Evolutionary conservation across 306 rosid species (phyloP).

Genomic region (Ormosia semicastrata): DNA sequence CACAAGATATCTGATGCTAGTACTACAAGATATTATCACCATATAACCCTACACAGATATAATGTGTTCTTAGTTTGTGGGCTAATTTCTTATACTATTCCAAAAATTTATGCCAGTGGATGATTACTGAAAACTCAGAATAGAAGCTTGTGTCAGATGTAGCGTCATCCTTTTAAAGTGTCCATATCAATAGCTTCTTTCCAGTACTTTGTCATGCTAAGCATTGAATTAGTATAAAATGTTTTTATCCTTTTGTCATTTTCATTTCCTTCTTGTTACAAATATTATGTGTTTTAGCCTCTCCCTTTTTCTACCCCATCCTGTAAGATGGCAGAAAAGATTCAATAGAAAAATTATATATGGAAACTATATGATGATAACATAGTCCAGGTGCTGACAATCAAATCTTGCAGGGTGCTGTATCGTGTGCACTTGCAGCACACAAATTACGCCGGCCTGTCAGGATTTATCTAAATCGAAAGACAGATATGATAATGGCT

Average conservation of each 20-base stretch:
- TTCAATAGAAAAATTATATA: too few relatives aligned
- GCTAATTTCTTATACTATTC: too few relatives aligned
- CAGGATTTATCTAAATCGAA: slow-evolving; percentile 74
- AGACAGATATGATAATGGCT: slow-evolving; percentile 88
- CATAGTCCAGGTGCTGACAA: slow-evolving; percentile 16
- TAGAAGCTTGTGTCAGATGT: too few relatives aligned
- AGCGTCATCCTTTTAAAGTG: too few relatives aligned
- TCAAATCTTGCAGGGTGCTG: slow-evolving; percentile 61
- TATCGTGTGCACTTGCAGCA: slow-evolving; percentile 91
- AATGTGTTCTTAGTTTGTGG: too few relatives aligned
- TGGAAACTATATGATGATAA: not conserved
- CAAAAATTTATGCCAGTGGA: too few relatives aligned
- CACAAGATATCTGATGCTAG: too few relatives aligned
- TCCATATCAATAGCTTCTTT: not conserved
- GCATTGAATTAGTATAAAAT: not conserved
- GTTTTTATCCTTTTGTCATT: not conserved
- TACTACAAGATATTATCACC: too few relatives aligned
- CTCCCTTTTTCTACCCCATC: not conserved
- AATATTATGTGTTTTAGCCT: not conserved
- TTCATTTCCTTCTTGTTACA: slow-evolving; percentile 6
- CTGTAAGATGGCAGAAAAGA: not conserved
- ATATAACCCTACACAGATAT: too few relatives aligned
- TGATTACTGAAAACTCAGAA: too few relatives aligned
- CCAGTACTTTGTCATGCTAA: not conserved
- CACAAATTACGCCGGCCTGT: slow-evolving; percentile 74